phyloP scores from a whole-genome alignment of 495 filamentous ascomycete genomes.

The Tuber indicum region DNA sequence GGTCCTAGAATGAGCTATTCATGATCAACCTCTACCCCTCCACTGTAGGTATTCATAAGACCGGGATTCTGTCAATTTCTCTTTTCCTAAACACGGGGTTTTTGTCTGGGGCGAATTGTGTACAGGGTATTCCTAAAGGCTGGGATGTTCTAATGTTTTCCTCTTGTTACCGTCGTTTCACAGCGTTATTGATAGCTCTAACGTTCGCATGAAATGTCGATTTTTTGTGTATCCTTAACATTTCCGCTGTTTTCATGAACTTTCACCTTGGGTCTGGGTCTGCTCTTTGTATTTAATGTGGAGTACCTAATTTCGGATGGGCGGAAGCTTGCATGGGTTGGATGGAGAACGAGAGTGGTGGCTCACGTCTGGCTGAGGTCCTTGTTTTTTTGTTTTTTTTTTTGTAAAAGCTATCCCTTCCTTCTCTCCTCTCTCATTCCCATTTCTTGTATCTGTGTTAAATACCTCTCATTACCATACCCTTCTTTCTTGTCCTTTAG shows the following conservation, averaged over 20 bases:
- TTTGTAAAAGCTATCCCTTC: constrained; percentile 1
- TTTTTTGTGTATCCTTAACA: constrained; percentile 3
- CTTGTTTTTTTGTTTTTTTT: not conserved
- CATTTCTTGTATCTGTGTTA: constrained; percentile 4
- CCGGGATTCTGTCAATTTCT: constrained; percentile 29
- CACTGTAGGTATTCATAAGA: not conserved
- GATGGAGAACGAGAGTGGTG: not conserved
- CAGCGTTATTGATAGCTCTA: not conserved
- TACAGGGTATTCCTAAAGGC: constrained; percentile 5
- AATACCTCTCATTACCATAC: constrained; percentile 5
- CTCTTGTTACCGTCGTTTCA: not conserved
- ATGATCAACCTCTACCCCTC: constrained; percentile 9
- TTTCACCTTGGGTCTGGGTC: constrained; percentile 6
- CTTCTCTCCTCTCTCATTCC: not conserved
- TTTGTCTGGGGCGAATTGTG: constrained; percentile 1
- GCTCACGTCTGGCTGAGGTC: not conserved
- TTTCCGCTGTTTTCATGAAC: not conserved
- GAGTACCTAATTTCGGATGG: constrained; percentile 5
- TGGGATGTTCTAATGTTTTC: constrained; percentile 6
- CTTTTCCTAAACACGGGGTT: constrained; percentile 37
- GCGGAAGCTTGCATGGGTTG: not conserved
- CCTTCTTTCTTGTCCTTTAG: not conserved
- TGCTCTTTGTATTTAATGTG: constrained; percentile 5
- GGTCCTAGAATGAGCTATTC: constrained; percentile 28
- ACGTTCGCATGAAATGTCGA: not conserved